These are phyloP conservation scores for Dryas integrifolia DNA, from an alignment of 331 rosid species.

Conservation along the genomic window DNA sequence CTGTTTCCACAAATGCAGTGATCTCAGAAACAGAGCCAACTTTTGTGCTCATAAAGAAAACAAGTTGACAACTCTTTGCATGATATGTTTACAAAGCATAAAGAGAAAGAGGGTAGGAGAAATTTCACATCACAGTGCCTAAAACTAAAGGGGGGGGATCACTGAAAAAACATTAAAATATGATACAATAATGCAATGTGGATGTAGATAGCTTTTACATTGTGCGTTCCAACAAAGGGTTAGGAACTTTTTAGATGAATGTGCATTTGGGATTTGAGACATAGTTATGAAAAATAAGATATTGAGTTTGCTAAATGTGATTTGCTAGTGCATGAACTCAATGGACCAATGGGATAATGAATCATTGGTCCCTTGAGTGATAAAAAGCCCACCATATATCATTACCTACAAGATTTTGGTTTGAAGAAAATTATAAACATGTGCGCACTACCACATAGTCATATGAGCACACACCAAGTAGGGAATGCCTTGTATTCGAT, in stretches of 20 bases:
- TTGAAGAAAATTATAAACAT: neutral
- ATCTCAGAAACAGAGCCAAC: neutral
- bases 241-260: neutral
- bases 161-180: neutral
- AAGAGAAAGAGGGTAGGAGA: neutral
- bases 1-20: conserved; percentile 7
- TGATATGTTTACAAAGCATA: neutral
- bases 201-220: neutral
- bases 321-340: neutral
- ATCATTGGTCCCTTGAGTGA: neutral
- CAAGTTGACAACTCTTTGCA: neutral
- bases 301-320: neutral
- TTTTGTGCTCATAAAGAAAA: conserved; percentile 7
- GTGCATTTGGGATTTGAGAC: neutral
- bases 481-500: neutral
- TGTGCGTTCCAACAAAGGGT: neutral
- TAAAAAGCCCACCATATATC: neutral
- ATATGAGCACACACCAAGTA: conserved; percentile 1
- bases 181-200: neutral
- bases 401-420: neutral
- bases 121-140: conserved; percentile 11
- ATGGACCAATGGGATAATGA: too few species aligned
- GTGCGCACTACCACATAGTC: neutral
- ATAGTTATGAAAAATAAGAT: neutral
- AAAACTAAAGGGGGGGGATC: conserved; percentile 11